Conservation (phyloP, 1,284 basidiomycete species). For the Gymnopus androsaceus region DNA sequence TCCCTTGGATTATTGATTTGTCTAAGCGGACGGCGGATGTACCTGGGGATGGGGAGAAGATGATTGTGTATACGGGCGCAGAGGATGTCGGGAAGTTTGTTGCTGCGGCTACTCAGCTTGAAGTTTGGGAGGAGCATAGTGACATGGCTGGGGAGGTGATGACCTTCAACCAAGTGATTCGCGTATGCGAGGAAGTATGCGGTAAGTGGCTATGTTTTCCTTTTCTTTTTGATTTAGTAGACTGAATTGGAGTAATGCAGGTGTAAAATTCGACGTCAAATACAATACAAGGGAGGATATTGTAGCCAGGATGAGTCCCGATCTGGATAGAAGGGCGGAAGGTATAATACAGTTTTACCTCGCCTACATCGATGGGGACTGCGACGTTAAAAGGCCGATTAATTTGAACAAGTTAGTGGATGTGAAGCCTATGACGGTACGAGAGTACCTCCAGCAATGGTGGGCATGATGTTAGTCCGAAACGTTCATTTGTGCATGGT, state of each 20-base stretch:
- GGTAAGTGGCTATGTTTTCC: background rate
- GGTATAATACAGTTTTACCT: background rate
- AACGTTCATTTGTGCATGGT: too few relatives aligned
- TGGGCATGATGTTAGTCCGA: too few relatives aligned
- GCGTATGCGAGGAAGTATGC: background rate
- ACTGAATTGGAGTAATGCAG: too few relatives aligned
- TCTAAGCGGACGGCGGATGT: constrained; percentile 8
- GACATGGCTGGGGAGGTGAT: constrained; percentile 9
- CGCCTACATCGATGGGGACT: background rate
- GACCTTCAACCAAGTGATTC: constrained; percentile 7
- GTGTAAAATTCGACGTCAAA: constrained; percentile 2
- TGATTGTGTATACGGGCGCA: constrained; percentile 1
- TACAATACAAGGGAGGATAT: constrained; percentile 1
- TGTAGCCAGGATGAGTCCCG: constrained; percentile 2
- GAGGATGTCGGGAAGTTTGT: constrained; percentile 12
- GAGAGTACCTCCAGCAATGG: constrained; percentile 7
- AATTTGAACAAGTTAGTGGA: constrained; percentile 8
- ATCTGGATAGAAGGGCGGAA: background rate
- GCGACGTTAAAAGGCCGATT: background rate
- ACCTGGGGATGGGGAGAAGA: constrained; percentile 12
- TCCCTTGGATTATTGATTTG: constrained; percentile 5
- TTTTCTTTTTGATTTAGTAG: too few relatives aligned
- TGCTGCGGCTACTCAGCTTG: constrained; percentile 12
- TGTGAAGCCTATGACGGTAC: constrained; percentile 10
- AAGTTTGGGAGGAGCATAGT: constrained; percentile 3